These are phyloP conservation scores for Cydonia oblonga DNA, from an alignment of 331 rosid species.

Conservation along the genomic window DNA sequence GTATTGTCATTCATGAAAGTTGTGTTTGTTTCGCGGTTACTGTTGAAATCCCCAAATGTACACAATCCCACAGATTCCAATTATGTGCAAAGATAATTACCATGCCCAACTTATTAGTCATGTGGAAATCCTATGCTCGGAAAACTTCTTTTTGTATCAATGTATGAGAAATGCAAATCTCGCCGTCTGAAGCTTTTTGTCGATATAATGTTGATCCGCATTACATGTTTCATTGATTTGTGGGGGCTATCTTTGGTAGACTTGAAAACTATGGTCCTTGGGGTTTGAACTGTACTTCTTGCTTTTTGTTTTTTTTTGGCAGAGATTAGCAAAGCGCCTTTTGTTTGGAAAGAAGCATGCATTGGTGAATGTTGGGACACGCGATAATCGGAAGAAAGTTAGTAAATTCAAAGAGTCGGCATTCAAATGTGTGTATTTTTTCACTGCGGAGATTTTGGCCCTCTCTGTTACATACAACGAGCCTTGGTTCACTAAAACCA, in stretches of 20 bases:
- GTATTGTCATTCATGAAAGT: not conserved
- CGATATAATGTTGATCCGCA: not conserved
- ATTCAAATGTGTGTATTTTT: slow-evolving; percentile 77
- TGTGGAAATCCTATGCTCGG: not conserved
- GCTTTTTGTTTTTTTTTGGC: slow-evolving; percentile 3
- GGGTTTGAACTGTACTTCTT: not conserved
- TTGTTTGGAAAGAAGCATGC: slow-evolving; percentile 51
- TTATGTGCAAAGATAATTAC: not conserved
- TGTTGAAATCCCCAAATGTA: too few species aligned
- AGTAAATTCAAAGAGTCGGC: slow-evolving; percentile 83
- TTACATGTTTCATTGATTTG: not conserved
- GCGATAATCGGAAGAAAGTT: slow-evolving; percentile 42
- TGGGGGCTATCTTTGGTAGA: not conserved
- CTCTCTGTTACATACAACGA: slow-evolving; percentile 57
- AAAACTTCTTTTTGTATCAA: not conserved
- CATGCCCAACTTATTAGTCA: not conserved
- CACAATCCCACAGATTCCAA: not conserved
- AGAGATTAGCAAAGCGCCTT: slow-evolving; percentile 57
- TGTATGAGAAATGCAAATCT: not conserved
- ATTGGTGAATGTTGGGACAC: slow-evolving; percentile 30
- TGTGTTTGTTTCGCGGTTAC: not conserved
- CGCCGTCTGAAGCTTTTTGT: not conserved
- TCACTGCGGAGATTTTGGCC: slow-evolving; percentile 71
- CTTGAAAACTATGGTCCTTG: not conserved
- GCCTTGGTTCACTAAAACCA: slow-evolving; percentile 81